These are phyloP conservation scores for Pseudocercospora cruenta DNA, from an alignment of 2,329 filamentous ascomycete genomes.

Conservation along the genomic window DNA sequence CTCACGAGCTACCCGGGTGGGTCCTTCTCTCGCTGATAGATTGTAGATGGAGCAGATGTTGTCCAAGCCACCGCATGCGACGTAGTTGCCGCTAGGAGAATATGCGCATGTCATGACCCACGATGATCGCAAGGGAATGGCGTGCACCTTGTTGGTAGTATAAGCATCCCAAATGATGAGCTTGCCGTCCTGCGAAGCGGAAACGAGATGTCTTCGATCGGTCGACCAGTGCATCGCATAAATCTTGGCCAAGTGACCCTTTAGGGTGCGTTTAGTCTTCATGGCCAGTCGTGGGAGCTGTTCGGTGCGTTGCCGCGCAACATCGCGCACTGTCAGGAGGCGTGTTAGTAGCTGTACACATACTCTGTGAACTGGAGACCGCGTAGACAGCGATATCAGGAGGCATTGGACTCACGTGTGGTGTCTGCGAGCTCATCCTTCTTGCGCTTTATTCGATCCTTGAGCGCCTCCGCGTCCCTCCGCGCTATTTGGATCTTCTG, in stretches of 20 bases:
- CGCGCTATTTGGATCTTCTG: slow-evolving; percentile 87
- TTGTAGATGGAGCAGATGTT: slow-evolving; percentile 99
- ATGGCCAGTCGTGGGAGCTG: slow-evolving; percentile 90
- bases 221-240: slow-evolving; percentile 99
- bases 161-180: slow-evolving; percentile 99
- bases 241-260: slow-evolving; percentile 98
- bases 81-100: slow-evolving; percentile 95
- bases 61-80: slow-evolving; percentile 96
- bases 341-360: slow-evolving; percentile 22
- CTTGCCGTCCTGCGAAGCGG: slow-evolving; percentile 97
- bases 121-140: slow-evolving; percentile 93
- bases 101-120: slow-evolving; percentile 99
- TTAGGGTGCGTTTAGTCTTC: slow-evolving; percentile 95
- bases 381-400: background rate
- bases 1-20: slow-evolving; percentile 92
- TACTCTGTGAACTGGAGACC: background rate
- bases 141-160: slow-evolving; percentile 99
- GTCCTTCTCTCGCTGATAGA: slow-evolving; percentile 94
- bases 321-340: slow-evolving; percentile 73
- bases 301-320: slow-evolving; percentile 90
- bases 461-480: slow-evolving; percentile 89
- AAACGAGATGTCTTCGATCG: slow-evolving; percentile 93
- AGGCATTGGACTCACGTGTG: slow-evolving; percentile 71
- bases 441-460: slow-evolving; percentile 71
- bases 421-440: slow-evolving; percentile 99